A percentile compares a stretch with the other conserved stretches of the same genome.
Evolutionary conservation across 176 grass and related monocot genomes (phyloP).

Genomic region (Oryza nivara): DNA sequence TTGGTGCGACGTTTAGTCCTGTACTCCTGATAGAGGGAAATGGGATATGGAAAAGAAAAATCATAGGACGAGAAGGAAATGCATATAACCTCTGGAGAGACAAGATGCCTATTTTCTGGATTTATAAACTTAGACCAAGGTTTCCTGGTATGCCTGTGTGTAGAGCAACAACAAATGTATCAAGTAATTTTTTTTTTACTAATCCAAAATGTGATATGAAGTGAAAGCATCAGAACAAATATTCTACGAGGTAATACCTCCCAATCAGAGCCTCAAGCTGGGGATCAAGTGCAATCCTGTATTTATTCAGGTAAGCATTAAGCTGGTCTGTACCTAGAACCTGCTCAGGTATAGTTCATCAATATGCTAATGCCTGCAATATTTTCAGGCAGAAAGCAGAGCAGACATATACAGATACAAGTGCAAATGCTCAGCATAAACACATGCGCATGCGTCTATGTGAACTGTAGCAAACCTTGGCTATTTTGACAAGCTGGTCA

Average conservation of each 20-base stretch:
- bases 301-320: conserved; percentile 76
- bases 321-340: conserved; percentile 83
- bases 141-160: conserved; percentile 64
- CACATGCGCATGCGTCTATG: neutral
- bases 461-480: conserved; percentile 56
- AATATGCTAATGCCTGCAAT: conserved; percentile 12
- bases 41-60: neutral
- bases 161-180: neutral
- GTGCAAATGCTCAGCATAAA: neutral
- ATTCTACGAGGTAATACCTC: conserved; percentile 54
- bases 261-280: conserved; percentile 85
- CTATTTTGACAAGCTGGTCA: conserved; percentile 85
- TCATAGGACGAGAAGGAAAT: conserved; percentile 10
- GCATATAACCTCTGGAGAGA: conserved; percentile 63
- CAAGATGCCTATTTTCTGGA: conserved; percentile 76
- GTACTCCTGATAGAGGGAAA: neutral
- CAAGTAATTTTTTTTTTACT: neutral
- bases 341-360: conserved; percentile 30
- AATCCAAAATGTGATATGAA: neutral
- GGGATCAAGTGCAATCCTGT: conserved; percentile 72
- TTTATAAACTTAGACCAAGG: conserved; percentile 78
- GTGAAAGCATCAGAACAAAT: conserved; percentile 10
- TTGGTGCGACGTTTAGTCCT: neutral
- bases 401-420: neutral
- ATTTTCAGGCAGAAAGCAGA: neutral